Base-by-base conservation (phyloP, 2,329 filamentous ascomycete genomes). In the Aschersonia sp. region DNA sequence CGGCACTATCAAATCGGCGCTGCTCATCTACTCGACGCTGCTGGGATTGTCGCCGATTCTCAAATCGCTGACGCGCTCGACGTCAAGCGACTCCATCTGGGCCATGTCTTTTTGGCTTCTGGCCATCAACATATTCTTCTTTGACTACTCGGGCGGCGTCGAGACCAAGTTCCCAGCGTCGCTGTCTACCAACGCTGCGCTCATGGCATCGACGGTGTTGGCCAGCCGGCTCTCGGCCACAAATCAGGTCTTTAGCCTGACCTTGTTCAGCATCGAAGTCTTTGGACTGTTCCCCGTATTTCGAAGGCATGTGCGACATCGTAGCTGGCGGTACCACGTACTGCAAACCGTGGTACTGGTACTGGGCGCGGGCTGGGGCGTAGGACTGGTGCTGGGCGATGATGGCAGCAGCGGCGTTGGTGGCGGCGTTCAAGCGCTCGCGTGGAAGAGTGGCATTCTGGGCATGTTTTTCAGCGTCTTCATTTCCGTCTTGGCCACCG, bases 251-350 rank as follows among this genome's bases (percentile, higher is more conserved):
- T 98, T 98, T 60, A 90, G 84, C 53, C 71, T 98, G 32, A 96
- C 90, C 1, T 77, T 98, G 5, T 97, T 98, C 73, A 89, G 83
- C 52, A 97, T 98, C 56, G 87, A 98, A 62, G 87, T 98, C 1
- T 98, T 97, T 63, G 92, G 90, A 0, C 73, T 98, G 6, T 97
- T 97, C 56, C 92, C 92, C n/a, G 89, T 98, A 5, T 97, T 97
- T 60, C 73, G 92, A n/a, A 78, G 89, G 5, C 87, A 95, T 59
- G 77, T 94, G 8, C 78, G 86, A 12, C 83, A 90, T 60, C 77
- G 85, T 39, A 88, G 82, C 50, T 92, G 86, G 81, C 75, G 71
- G 1, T 87, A 88, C 30, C 89, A 98, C 63, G 72, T 92, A 4
- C 59, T 77, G 1, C 72, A 96, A 29, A 94, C 90, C 0, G 70